phyloP scores from a whole-genome alignment of 2,329 filamentous ascomycete genomes.

The Colletotrichum kahawae region DNA sequence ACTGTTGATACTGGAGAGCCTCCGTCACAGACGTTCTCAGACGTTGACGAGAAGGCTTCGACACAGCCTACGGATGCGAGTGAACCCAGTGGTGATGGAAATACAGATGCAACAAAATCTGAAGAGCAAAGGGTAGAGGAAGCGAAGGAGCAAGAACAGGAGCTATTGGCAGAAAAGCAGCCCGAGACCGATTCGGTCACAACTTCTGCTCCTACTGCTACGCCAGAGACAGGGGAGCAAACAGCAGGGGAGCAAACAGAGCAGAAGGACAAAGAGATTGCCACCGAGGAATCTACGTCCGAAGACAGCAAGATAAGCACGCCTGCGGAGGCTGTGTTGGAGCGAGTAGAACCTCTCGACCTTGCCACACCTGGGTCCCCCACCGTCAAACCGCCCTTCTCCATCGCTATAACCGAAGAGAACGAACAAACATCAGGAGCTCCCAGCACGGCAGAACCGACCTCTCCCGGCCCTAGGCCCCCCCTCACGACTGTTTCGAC shows the following conservation, averaged over 20 bases:
- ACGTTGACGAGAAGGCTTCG: constrained; percentile 49
- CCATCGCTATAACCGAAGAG: constrained; percentile 5
- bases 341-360: constrained; percentile 56
- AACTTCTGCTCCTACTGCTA: background rate
- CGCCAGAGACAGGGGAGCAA: background rate
- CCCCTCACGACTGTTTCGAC: constrained; percentile 4
- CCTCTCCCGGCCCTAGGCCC: background rate
- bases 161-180: background rate
- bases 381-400: constrained; percentile 24
- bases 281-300: constrained; percentile 25
- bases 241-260: background rate
- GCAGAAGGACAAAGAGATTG: background rate
- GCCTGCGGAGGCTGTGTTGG: constrained; percentile 40
- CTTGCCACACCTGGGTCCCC: constrained; percentile 47
- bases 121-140: constrained; percentile 10
- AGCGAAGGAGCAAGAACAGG: background rate
- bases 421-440: background rate
- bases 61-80: constrained; percentile 47
- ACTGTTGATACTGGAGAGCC: constrained; percentile 55
- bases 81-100: constrained; percentile 36
- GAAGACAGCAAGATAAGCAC: constrained; percentile 36
- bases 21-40: constrained; percentile 48
- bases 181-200: background rate
- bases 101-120: constrained; percentile 28
- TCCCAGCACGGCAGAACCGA: background rate